Conservation (phyloP, 257 asterid genomes). For the Solanum chiquidenum region DNA sequence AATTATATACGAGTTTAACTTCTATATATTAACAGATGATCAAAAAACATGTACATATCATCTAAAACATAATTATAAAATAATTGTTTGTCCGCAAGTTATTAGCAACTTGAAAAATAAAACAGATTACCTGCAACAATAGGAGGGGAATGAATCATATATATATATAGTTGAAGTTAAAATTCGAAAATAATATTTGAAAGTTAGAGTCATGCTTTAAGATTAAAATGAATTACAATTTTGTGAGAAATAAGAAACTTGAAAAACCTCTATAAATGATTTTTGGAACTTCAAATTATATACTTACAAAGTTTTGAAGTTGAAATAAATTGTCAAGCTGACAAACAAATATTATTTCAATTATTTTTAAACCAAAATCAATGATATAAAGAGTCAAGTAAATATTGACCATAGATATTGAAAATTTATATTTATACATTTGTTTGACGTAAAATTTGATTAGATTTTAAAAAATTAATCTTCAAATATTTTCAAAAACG, state of each 20-base stretch:
- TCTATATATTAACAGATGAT: background rate
- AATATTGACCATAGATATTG: background rate
- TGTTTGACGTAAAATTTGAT: background rate
- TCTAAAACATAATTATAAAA: background rate
- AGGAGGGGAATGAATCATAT: background rate
- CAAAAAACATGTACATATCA: background rate
- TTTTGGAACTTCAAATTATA: background rate
- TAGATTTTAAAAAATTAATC: background rate
- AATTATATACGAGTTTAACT: background rate
- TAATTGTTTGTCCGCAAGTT: background rate
- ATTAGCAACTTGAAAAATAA: background rate
- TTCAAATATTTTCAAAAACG: background rate
- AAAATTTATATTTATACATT: background rate
- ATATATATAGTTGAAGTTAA: background rate
- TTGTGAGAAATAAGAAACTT: background rate
- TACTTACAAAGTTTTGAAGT: background rate
- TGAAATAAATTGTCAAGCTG: background rate
- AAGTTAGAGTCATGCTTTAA: background rate
- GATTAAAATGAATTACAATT: background rate
- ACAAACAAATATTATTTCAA: background rate
- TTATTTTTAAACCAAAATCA: background rate
- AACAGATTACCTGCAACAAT: background rate
- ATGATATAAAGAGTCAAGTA: background rate
- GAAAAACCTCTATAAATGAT: background rate
- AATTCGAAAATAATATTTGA: background rate